phyloP scores from a whole-genome alignment of 495 filamentous ascomycete genomes.

The Lichenothelia convexa region DNA sequence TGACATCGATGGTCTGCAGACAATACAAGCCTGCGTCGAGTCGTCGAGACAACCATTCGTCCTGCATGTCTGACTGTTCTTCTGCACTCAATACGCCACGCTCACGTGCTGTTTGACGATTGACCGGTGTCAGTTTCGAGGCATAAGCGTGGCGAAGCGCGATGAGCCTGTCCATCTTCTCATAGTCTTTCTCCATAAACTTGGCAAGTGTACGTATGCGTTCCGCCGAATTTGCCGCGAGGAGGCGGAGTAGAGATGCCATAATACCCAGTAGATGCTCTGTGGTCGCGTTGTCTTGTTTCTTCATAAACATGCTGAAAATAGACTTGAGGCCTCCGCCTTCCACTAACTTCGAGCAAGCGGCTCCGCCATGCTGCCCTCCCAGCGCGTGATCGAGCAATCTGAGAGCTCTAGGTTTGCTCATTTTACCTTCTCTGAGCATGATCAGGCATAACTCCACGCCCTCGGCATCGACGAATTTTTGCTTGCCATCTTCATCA shows the following conservation, averaged over 20 bases:
- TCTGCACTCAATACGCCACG: conserved; percentile 23
- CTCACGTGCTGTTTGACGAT: conserved; percentile 47
- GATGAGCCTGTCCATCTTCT: conserved; percentile 51
- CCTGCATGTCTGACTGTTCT: conserved; percentile 46
- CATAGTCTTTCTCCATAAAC: conserved; percentile 44
- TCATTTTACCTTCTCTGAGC: conserved; percentile 64
- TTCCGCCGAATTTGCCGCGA: conserved; percentile 62
- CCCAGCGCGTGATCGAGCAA: conserved; percentile 68
- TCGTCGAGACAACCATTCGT: conserved; percentile 66
- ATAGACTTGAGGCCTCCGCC: conserved; percentile 68
- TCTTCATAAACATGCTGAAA: conserved; percentile 84
- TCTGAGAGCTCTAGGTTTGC: conserved; percentile 56
- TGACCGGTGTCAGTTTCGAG: conserved; percentile 41
- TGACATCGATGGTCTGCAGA: conserved; percentile 70
- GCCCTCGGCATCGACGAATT: conserved; percentile 80
- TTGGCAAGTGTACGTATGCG: conserved; percentile 78
- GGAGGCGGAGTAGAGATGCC: conserved; percentile 56
- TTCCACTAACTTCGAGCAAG: conserved; percentile 63
- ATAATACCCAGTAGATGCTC: conserved; percentile 88
- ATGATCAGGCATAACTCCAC: conserved; percentile 84
- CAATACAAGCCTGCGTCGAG: conserved; percentile 76
- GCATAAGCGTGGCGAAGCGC: conserved; percentile 53
- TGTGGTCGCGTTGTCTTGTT: conserved; percentile 33
- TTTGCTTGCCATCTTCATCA: conserved; percentile 49
- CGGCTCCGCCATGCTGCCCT: conserved; percentile 32